phyloP scores from a whole-genome alignment of 192 early-diverging fungal genomes.

The Phycomyces blakesleeanus region DNA sequence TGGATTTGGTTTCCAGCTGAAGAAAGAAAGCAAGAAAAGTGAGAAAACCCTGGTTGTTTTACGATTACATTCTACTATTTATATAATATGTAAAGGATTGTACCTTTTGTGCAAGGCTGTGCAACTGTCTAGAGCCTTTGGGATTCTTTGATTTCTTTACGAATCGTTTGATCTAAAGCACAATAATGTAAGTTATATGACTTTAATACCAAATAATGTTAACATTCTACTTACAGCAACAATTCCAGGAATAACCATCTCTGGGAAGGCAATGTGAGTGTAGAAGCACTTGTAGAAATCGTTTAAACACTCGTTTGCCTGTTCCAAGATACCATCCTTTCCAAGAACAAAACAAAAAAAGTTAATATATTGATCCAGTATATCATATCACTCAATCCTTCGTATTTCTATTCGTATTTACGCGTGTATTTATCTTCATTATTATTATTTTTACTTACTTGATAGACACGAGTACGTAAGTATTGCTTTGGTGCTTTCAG shows the following conservation, averaged over 20 bases:
- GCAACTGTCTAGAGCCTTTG: constrained; percentile 77
- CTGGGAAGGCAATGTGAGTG: constrained; percentile 89
- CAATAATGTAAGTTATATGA: too few species aligned
- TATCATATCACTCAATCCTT: too few species aligned
- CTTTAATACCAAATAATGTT: too few species aligned
- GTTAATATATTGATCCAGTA: too few species aligned
- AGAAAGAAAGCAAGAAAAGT: background rate
- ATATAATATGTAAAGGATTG: background rate
- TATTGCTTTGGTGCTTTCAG: constrained; percentile 83
- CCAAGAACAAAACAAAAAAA: too few species aligned
- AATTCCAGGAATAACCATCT: constrained; percentile 83
- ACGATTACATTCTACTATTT: background rate
- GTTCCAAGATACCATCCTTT: constrained; percentile 80
- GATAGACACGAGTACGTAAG: constrained; percentile 80
- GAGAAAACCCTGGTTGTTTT: background rate
- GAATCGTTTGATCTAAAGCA: constrained; percentile 79
- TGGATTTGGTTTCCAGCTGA: constrained; percentile 74
- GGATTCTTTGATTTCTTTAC: constrained; percentile 77
- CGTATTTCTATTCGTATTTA: too few species aligned
- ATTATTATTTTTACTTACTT: constrained; percentile 28
- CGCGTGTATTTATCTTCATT: too few species aligned
- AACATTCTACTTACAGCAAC: constrained; percentile 48
- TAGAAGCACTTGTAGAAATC: constrained; percentile 72
- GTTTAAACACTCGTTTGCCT: constrained; percentile 67
- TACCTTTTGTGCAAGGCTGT: constrained; percentile 79